A percentile compares a stretch with the other conserved stretches of the same genome.
Evolutionary conservation across 306 rosid species (phyloP).

Genomic region (Parietaria judaica): DNA sequence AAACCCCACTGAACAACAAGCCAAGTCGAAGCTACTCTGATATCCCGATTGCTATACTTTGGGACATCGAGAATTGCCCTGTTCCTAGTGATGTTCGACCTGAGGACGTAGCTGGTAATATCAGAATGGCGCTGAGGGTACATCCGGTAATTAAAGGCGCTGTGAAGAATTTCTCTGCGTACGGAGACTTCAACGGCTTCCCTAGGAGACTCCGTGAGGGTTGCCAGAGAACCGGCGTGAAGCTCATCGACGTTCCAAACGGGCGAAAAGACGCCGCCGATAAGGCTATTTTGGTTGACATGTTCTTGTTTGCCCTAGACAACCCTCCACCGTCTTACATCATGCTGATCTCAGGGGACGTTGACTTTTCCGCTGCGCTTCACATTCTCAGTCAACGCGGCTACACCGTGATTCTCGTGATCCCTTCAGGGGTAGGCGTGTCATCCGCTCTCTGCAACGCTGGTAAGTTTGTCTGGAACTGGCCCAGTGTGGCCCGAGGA

Average conservation of each 20-base stretch:
- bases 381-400: constrained; percentile 98
- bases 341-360: constrained; percentile 92
- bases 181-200: constrained; percentile 91
- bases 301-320: constrained; percentile 98
- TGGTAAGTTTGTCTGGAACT: constrained; percentile 97
- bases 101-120: constrained; percentile 88
- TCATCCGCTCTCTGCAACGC: constrained; percentile 94
- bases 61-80: constrained; percentile 97
- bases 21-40: constrained; percentile 41
- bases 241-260: constrained; percentile 87
- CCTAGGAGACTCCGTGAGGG: constrained; percentile 90
- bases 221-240: constrained; percentile 96
- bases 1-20: constrained; percentile 45
- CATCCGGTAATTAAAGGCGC: constrained; percentile 89
- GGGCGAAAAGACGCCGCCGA: constrained; percentile 99
- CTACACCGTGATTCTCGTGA: constrained; percentile 78
- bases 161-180: constrained; percentile 75
- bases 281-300: constrained; percentile 94
- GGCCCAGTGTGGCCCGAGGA: constrained; percentile 92
- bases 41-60: constrained; percentile 81
- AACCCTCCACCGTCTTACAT: constrained; percentile 94
- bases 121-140: constrained; percentile 88
- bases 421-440: constrained; percentile 84
- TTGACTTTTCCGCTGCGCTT: constrained; percentile 92
- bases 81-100: constrained; percentile 95